These are phyloP conservation scores for Magnaporthiopsis poae DNA, from an alignment of 2,329 filamentous ascomycete genomes.

Conservation along the genomic window DNA sequence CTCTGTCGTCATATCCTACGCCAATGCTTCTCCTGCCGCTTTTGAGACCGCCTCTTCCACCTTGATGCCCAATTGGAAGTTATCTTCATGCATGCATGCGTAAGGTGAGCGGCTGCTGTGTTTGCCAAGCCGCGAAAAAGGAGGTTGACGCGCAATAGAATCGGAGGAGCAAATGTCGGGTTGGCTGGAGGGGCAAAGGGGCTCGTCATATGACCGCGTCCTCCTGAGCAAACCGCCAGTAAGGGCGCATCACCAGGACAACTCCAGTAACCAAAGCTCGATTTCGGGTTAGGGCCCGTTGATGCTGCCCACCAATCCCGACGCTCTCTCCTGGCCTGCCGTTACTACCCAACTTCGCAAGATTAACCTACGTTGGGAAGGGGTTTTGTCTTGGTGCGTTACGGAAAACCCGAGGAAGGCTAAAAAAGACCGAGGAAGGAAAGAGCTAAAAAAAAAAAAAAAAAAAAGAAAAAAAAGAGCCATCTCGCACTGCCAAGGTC, in stretches of 20 bases:
- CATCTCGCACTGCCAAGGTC: not conserved
- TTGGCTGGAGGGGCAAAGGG: not conserved
- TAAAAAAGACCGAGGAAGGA: no score
- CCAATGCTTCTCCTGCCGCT: not conserved
- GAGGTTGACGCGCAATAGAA: not conserved
- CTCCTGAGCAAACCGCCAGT: not conserved
- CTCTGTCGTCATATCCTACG: not conserved
- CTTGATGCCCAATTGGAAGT: no score
- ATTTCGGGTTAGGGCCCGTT: not conserved
- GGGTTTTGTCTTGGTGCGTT: not conserved
- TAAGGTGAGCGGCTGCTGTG: no score
- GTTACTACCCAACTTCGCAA: not conserved
- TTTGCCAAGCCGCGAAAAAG: not conserved
- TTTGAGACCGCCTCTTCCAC: not conserved
- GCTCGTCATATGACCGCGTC: not conserved
- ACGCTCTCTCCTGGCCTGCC: not conserved
- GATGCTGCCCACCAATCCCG: not conserved
- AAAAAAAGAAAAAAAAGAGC: not conserved
- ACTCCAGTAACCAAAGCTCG: not conserved
- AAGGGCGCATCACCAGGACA: not conserved
- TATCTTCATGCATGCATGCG: no score
- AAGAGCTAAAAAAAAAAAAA: no score
- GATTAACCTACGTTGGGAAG: not conserved
- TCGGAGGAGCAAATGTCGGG: not conserved
- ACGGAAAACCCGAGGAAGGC: no score